Evolutionary conservation across 352 stramenopile genomes (phyloP).

Genomic region (Saprolegnia diclina): DNA sequence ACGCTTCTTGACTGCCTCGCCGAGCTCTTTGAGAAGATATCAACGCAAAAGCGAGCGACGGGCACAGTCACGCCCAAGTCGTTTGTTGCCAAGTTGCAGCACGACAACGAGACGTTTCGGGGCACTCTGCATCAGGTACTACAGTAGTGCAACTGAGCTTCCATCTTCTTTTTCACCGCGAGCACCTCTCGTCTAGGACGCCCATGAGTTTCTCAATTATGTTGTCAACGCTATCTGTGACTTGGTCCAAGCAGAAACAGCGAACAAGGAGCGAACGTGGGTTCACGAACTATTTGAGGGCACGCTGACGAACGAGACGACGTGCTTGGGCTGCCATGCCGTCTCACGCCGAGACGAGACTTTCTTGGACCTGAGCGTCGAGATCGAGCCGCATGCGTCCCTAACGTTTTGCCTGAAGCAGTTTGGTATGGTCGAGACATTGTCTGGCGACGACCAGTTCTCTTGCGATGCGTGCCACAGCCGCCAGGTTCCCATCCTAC

Average conservation of each 20-base stretch:
- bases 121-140: conserved; percentile 24
- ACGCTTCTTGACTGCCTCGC: conserved; percentile 26
- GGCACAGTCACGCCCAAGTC: conserved; percentile 25
- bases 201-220: conserved; percentile 44
- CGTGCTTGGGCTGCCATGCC: conserved; percentile 35
- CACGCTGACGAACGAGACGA: conserved; percentile 37
- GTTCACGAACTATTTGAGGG: conserved; percentile 37
- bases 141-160: no score
- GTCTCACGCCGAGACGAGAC: conserved; percentile 32
- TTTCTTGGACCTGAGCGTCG: conserved; percentile 36
- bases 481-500: conserved; percentile 29
- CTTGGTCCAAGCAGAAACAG: conserved; percentile 24
- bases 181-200: conserved; percentile 27
- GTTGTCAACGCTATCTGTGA: conserved; percentile 40
- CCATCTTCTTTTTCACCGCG: background rate
- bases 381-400: conserved; percentile 37
- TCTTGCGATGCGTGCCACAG: conserved; percentile 38
- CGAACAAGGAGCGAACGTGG: conserved; percentile 30
- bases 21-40: conserved; percentile 28
- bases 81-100: conserved; percentile 25
- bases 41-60: conserved; percentile 21
- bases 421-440: conserved; percentile 33
- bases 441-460: conserved; percentile 35
- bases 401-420: conserved; percentile 35
- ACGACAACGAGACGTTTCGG: conserved; percentile 26